Evolutionary conservation across 306 rosid genomes (phyloP).

Genomic region (Datisca glomerata): DNA sequence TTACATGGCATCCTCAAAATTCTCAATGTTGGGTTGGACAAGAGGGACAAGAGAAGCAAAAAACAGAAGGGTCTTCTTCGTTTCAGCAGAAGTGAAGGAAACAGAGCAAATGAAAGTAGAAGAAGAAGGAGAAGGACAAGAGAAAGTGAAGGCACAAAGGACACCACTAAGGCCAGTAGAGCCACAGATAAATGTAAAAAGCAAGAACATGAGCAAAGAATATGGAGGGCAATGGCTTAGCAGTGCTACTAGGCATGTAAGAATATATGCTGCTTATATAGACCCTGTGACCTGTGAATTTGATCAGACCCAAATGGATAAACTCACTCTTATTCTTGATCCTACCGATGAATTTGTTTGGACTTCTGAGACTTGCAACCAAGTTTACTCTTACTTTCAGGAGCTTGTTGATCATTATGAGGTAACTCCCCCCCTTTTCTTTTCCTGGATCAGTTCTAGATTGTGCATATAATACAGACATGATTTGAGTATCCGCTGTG

Average conservation of each 20-base stretch:
- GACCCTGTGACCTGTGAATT: conserved; percentile 71
- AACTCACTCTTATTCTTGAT: conserved; percentile 73
- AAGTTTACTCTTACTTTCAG: conserved; percentile 78
- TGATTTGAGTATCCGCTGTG: too few relatives aligned
- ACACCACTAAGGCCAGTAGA: conserved; percentile 73
- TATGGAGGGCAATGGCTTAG: conserved; percentile 92
- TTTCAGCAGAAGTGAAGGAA: conserved; percentile 29
- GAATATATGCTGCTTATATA: conserved; percentile 82
- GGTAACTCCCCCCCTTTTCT: conserved; percentile 36
- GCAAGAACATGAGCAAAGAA: conserved; percentile 72
- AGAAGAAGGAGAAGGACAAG: conserved; percentile 16
- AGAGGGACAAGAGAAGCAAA: conserved; percentile 25
- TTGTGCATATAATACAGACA: too few relatives aligned
- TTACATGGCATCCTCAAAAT: conserved; percentile 39
- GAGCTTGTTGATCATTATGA: conserved; percentile 94
- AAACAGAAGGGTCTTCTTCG: conserved; percentile 20
- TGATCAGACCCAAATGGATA: conserved; percentile 94
- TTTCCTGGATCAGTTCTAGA: too few relatives aligned
- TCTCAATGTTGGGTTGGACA: conserved; percentile 38
- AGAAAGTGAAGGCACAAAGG: conserved; percentile 30
- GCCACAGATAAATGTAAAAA: conserved; percentile 50
- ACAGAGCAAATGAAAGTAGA: conserved; percentile 13
- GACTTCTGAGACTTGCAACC: conserved; percentile 56
- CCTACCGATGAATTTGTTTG: conserved; percentile 89
- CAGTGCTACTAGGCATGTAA: conserved; percentile 50